Percentiles rank a stretch among this genome's conserved stretches.
phyloP scores from a whole-genome alignment of 208 protist species.

The Tritrichomonas foetus region DNA sequence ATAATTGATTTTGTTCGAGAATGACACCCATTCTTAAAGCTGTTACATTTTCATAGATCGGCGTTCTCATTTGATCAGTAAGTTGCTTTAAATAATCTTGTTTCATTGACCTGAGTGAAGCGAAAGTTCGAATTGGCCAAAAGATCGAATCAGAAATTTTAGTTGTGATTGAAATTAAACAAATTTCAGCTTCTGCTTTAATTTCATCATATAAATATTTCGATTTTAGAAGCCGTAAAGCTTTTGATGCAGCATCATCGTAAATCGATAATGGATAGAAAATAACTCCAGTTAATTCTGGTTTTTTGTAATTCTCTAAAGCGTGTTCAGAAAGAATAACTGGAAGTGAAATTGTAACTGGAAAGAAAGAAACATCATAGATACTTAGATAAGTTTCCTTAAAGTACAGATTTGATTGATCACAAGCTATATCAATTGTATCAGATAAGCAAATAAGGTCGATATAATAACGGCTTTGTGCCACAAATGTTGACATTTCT shows the following conservation, averaged over 20 bases:
- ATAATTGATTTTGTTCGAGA: constrained; percentile 24
- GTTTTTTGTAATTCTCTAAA: neutral
- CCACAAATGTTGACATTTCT: neutral
- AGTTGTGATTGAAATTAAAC: neutral
- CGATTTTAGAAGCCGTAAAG: neutral
- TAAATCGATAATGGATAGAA: neutral
- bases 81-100: neutral
- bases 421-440: neutral
- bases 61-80: neutral
- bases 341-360: neutral
- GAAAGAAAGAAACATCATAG: neutral
- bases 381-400: neutral
- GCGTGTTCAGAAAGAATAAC: neutral
- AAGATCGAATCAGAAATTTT: neutral
- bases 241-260: neutral
- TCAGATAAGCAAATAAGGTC: neutral
- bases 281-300: neutral
- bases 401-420: neutral
- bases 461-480: neutral
- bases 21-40: neutral
- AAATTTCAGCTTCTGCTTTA: neutral
- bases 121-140: neutral
- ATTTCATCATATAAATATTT: neutral
- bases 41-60: neutral
- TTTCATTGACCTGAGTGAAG: neutral